Evolutionary conservation across 345 rosid genomes (phyloP).

Genomic region (Microthlaspi erraticum): DNA sequence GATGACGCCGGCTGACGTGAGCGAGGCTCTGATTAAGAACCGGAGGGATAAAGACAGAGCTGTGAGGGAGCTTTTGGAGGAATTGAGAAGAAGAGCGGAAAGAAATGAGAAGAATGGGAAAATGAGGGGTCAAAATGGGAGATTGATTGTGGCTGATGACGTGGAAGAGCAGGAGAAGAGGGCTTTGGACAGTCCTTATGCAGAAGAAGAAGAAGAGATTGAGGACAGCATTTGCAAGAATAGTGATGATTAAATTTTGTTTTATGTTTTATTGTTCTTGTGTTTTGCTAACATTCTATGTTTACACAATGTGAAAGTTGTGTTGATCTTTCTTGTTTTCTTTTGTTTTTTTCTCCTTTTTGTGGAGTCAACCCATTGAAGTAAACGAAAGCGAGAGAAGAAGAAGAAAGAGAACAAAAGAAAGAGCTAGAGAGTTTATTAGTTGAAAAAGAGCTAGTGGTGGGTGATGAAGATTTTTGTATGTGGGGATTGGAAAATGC

Average conservation of each 20-base stretch:
- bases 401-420: neutral
- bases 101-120: conserved; percentile 17
- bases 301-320: conserved; percentile 27
- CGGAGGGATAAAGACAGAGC: conserved; percentile 28
- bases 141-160: neutral
- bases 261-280: conserved; percentile 10
- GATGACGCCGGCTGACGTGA: conserved; percentile 41
- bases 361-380: conserved; percentile 5
- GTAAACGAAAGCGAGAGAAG: conserved; percentile 12
- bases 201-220: conserved; percentile 22
- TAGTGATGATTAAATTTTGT: conserved; percentile 20
- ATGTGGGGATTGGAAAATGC: conserved; percentile 16
- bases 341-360: neutral
- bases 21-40: conserved; percentile 39
- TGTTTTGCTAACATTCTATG: conserved; percentile 9
- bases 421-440: conserved; percentile 5
- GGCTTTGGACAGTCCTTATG: conserved; percentile 28
- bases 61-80: conserved; percentile 18
- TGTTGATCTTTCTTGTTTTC: neutral
- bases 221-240: conserved; percentile 38
- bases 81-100: conserved; percentile 25
- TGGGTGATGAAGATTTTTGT: conserved; percentile 13
- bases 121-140: neutral
- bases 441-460: conserved; percentile 7
- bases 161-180: conserved; percentile 34